Evolutionary conservation across 305 asterid genomes (phyloP).

Genomic region (Solanum hybrid): DNA sequence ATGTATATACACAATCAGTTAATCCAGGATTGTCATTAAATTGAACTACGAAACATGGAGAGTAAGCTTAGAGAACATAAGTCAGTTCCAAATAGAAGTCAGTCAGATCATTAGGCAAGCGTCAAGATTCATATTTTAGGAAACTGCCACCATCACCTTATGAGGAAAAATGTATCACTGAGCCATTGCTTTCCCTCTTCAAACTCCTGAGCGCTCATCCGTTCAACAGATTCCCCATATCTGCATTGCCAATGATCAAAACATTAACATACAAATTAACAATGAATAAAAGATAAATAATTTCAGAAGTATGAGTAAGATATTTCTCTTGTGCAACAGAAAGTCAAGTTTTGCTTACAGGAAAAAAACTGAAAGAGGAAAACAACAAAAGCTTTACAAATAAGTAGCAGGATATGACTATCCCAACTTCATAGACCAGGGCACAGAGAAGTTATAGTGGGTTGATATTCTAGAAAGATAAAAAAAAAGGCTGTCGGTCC

Average conservation of each 20-base stretch:
- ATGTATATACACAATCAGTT: not conserved
- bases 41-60: not conserved
- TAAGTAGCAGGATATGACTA: not conserved
- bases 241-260: conserved; percentile 20
- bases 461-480: not conserved
- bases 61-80: not conserved
- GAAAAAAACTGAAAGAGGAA: not conserved
- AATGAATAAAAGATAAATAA: not conserved
- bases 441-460: not conserved
- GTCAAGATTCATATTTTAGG: not conserved
- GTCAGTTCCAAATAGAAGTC: not conserved
- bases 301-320: not conserved
- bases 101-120: not conserved
- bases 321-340: not conserved
- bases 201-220: conserved; percentile 69
- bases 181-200: conserved; percentile 92
- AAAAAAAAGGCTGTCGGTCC: not conserved
- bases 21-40: not conserved
- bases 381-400: not conserved
- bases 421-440: not conserved
- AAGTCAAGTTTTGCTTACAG: not conserved
- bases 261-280: not conserved
- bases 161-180: conserved; percentile 64
- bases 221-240: conserved; percentile 52
- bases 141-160: conserved; percentile 37